These are phyloP conservation scores for Mycena filopes DNA, from an alignment of 768 basidiomycete genomes.

Conservation along the genomic window DNA sequence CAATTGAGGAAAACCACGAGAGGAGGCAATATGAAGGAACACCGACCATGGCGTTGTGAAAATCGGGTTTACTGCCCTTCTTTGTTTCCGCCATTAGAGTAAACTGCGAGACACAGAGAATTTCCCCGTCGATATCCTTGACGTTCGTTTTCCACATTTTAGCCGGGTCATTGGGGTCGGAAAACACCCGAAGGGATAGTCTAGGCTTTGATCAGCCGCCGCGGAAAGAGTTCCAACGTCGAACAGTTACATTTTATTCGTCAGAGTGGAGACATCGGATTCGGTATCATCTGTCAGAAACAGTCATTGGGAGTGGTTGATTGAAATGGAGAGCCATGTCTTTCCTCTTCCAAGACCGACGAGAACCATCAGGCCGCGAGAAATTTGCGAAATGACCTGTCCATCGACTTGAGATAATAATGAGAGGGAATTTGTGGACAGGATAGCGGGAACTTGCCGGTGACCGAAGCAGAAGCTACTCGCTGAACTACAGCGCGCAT, in stretches of 20 bases:
- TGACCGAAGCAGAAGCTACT: constrained; percentile 86
- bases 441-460: constrained; percentile 56
- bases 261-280: constrained; percentile 74
- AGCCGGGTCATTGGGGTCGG: constrained; percentile 60
- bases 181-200: constrained; percentile 78
- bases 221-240: not conserved
- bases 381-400: constrained; percentile 83
- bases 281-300: constrained; percentile 79
- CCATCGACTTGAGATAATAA: constrained; percentile 74
- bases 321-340: constrained; percentile 26
- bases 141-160: constrained; percentile 90
- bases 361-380: constrained; percentile 87
- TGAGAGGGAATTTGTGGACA: constrained; percentile 18
- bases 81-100: constrained; percentile 87
- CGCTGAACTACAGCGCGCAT: constrained; percentile 93
- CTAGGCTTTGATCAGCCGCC: constrained; percentile 48
- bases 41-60: constrained; percentile 91
- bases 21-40: not conserved
- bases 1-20: not conserved
- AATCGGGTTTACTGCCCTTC: constrained; percentile 93
- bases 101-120: constrained; percentile 96
- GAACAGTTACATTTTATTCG: constrained; percentile 81
- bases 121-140: constrained; percentile 88
- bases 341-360: constrained; percentile 88
- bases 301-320: constrained; percentile 9